Conservation (phyloP, 2,329 filamentous ascomycete genomes). For the Nigrograna mackinnonii region DNA sequence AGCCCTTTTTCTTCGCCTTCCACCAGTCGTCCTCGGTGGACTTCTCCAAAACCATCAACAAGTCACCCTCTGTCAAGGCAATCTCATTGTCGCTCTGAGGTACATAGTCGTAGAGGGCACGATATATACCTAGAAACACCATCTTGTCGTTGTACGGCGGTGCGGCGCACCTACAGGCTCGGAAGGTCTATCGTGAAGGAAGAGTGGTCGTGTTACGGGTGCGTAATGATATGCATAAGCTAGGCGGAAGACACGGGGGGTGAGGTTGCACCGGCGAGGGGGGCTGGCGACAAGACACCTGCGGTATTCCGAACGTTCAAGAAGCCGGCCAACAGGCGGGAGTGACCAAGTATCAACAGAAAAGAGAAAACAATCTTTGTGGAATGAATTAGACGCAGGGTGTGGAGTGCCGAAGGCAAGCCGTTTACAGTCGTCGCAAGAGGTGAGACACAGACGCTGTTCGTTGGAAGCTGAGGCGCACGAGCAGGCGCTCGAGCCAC, state of each 20-base stretch:
- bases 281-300: conserved; percentile 17
- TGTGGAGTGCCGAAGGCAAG: too few relatives aligned
- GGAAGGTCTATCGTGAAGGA: conserved; percentile 1
- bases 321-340: too few relatives aligned
- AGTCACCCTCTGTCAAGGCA: conserved; percentile 79
- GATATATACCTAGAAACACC: conserved; percentile 91
- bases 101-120: conserved; percentile 88
- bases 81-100: conserved; percentile 87
- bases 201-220: conserved; percentile 13
- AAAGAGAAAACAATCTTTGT: too few relatives aligned
- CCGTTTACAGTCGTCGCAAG: too few relatives aligned
- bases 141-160: conserved; percentile 54
- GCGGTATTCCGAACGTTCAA: too few relatives aligned
- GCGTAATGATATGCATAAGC: conserved; percentile 29
- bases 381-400: too few relatives aligned
- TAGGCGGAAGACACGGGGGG: conserved; percentile 24
- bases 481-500: too few relatives aligned
- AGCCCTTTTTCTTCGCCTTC: conserved; percentile 88
- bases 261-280: conserved; percentile 23
- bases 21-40: conserved; percentile 81
- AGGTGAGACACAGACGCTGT: too few relatives aligned
- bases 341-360: too few relatives aligned
- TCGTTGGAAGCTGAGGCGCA: too few relatives aligned
- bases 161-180: conserved; percentile 16
- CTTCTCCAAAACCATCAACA: conserved; percentile 88